Evolutionary conservation across 2,329 filamentous ascomycete species (phyloP).

Genomic region (Fusarium tricinctum): DNA sequence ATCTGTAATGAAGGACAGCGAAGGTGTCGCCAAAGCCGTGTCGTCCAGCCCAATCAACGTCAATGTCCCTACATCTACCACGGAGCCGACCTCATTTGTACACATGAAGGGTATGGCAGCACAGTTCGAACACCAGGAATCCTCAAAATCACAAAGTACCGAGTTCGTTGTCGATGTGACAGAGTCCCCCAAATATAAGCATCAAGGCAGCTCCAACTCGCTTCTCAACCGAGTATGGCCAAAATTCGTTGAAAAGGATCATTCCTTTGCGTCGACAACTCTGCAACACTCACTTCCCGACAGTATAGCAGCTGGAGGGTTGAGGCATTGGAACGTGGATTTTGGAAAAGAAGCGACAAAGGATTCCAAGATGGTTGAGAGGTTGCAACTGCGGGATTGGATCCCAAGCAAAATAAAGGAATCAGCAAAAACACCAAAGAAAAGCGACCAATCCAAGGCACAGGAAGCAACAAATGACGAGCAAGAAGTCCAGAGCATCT

Average conservation of each 20-base stretch:
- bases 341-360: conserved; percentile 36
- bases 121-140: conserved; percentile 2
- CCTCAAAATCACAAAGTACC: conserved; percentile 39
- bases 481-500: not conserved
- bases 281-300: conserved; percentile 58
- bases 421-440: not conserved
- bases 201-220: conserved; percentile 56
- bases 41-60: conserved; percentile 63
- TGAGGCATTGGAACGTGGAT: conserved; percentile 60
- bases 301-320: conserved; percentile 55
- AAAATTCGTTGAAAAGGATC: conserved; percentile 48
- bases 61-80: conserved; percentile 53
- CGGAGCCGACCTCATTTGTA: conserved; percentile 50
- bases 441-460: not conserved
- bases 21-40: conserved; percentile 59
- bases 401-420: conserved; percentile 34
- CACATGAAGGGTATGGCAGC: conserved; percentile 8
- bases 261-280: conserved; percentile 55
- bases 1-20: conserved; percentile 60
- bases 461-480: not conserved
- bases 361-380: conserved; percentile 28
- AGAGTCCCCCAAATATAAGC: conserved; percentile 56
- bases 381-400: conserved; percentile 31
- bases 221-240: conserved; percentile 62
- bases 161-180: conserved; percentile 61